Evolutionary conservation across 306 rosid genomes (phyloP), one percentile per base, ranked within the genome.

Genomic region (Dalbergia cultrata): DNA sequence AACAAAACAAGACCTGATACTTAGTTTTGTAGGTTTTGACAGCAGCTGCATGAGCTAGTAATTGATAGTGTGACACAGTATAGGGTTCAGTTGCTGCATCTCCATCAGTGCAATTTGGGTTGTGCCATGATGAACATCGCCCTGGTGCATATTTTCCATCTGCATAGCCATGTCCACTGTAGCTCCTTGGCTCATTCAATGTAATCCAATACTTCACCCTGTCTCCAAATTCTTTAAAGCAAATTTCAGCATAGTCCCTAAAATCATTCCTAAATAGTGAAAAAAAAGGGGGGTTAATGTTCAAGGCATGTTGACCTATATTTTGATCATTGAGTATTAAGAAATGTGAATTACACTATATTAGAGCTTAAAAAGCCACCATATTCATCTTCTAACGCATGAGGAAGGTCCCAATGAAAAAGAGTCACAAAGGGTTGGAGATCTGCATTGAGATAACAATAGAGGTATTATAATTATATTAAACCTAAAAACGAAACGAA

Each of bases 371-470:
- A 6, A 67, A 89, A 89, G 13, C 93, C 90, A 31, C 76, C 82
- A 67, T 76, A 87, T 26, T 83, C 88, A 9, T 89, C 88, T 83
- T 89, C 84, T 53, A 89, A 66, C n/a, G 86, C 13, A 13, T 89
- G 91, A 11, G 93, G 91, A 47, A 84, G 76, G 19, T 89, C 93
- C 91, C 87, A 83, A 21, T 87, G 93, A 31, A 85, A 87, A 34
- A 85, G 44, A 0, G 92, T 89, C 14, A 86, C 76, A 77, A 82
- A 89, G 1, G 89, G 90, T 60, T 77, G 68, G 2, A 89, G 17
- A 53, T 83, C 86, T 89, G 22, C 31, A 67, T 19, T 58, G 5
- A 57, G 53, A 10, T 47, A 47, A 13, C n/a, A 11, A 13, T 44
- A 11, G 14, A 47, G 53, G 14, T 1, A 10, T 9, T 47, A 12